Conservation (phyloP, 108 stramenopile genomes). For the Bacterosira constricta region DNA sequence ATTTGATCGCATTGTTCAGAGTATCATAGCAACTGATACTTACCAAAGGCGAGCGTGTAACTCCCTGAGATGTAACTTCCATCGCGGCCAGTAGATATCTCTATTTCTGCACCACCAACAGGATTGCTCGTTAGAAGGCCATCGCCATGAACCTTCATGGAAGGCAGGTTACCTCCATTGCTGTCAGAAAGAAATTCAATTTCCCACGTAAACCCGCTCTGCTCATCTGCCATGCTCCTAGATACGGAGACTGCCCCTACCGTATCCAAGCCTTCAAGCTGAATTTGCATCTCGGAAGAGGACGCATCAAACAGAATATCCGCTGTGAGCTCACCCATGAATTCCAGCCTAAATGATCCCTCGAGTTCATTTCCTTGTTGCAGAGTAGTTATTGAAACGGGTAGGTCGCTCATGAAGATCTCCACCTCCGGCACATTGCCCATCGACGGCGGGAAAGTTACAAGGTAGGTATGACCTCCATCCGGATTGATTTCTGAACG, state of each 20-base stretch:
- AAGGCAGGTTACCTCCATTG: slow-evolving; percentile 62
- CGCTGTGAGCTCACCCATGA: slow-evolving; percentile 67
- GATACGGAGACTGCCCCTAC: slow-evolving; percentile 66
- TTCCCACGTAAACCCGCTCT: slow-evolving; percentile 59
- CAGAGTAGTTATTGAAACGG: slow-evolving; percentile 60
- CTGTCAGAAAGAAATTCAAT: slow-evolving; percentile 67
- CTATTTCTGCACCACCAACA: slow-evolving; percentile 41
- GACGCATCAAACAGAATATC: slow-evolving; percentile 68
- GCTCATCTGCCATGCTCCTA: slow-evolving; percentile 49
- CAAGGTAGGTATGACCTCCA: slow-evolving; percentile 65
- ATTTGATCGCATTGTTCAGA: too few relatives aligned
- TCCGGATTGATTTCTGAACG: slow-evolving; percentile 43
- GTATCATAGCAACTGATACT: not conserved
- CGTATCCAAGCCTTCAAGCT: slow-evolving; percentile 53
- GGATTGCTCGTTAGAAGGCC: slow-evolving; percentile 52
- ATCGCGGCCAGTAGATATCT: slow-evolving; percentile 26
- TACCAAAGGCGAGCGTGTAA: slow-evolving; percentile 39
- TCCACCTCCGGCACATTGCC: slow-evolving; percentile 76
- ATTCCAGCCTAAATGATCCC: slow-evolving; percentile 70
- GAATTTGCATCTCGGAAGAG: slow-evolving; percentile 50
- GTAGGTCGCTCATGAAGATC: slow-evolving; percentile 55
- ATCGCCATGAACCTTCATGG: slow-evolving; percentile 45
- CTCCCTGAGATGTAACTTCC: slow-evolving; percentile 49
- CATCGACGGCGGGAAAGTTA: slow-evolving; percentile 71
- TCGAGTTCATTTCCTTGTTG: slow-evolving; percentile 72